Evolutionary conservation across 1,284 basidiomycete genomes (phyloP).

Genomic region (Phenoliferia sp.): DNA sequence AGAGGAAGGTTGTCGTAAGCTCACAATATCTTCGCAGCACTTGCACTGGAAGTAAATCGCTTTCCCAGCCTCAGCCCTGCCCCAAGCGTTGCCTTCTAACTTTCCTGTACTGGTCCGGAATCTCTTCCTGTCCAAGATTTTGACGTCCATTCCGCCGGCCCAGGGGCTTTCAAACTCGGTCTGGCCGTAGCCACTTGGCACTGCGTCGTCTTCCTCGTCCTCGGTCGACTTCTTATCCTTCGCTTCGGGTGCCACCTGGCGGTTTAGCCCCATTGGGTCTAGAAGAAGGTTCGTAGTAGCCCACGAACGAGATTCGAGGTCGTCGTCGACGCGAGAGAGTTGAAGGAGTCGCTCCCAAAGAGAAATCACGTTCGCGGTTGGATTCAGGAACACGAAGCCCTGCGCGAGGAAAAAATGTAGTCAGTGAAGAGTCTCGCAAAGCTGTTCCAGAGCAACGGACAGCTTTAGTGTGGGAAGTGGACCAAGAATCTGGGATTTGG

Average conservation of each 20-base stretch:
- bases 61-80: not conserved
- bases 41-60: constrained; percentile 13
- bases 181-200: constrained; percentile 7
- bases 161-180: constrained; percentile 19
- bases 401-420: not conserved
- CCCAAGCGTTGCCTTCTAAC: not conserved
- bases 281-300: constrained; percentile 21
- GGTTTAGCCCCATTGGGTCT: constrained; percentile 12
- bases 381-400: constrained; percentile 19
- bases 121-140: constrained; percentile 5
- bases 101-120: constrained; percentile 14
- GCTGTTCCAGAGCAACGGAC: not conserved
- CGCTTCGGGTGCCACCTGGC: not conserved
- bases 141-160: constrained; percentile 25
- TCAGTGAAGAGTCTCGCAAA: not conserved
- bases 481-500: constrained; percentile 21
- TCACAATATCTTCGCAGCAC: constrained; percentile 19
- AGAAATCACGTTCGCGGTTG: constrained; percentile 17
- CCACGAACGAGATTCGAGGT: constrained; percentile 8
- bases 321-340: constrained; percentile 1
- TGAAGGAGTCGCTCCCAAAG: constrained; percentile 12
- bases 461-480: constrained; percentile 5
- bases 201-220: not conserved
- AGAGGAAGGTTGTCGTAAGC: too few species aligned
- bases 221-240: not conserved